Conservation (phyloP, 2,329 filamentous ascomycete species). For the Alternaria metachromatica region DNA sequence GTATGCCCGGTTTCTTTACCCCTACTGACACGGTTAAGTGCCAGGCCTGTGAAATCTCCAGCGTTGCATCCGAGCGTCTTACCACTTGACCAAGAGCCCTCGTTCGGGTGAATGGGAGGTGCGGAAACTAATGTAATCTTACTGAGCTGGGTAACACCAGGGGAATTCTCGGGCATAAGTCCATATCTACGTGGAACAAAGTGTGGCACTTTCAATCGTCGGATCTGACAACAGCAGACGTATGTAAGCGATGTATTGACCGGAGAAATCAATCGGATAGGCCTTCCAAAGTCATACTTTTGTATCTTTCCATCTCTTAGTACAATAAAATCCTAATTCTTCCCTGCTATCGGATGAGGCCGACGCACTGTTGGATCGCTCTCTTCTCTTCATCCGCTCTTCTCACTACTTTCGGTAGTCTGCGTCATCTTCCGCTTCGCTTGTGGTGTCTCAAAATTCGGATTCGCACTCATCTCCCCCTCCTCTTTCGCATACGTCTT, state of each 20-base stretch:
- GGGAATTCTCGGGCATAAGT: background rate
- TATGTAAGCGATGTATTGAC: background rate
- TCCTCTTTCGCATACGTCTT: slow-evolving; percentile 19
- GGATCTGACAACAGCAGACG: background rate
- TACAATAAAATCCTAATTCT: background rate
- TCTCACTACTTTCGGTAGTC: background rate
- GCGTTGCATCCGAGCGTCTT: background rate
- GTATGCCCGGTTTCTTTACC: background rate
- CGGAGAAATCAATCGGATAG: background rate
- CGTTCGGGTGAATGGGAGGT: background rate
- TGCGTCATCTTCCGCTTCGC: background rate
- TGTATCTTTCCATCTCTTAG: background rate
- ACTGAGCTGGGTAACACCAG: background rate
- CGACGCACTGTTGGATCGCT: background rate
- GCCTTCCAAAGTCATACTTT: background rate
- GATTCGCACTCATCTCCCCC: slow-evolving; percentile 24
- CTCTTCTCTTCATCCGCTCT: background rate
- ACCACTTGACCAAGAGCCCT: slow-evolving; percentile 6
- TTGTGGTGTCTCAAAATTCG: slow-evolving; percentile 20
- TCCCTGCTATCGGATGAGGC: background rate
- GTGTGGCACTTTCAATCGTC: background rate
- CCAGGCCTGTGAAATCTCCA: background rate
- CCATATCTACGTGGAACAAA: background rate
- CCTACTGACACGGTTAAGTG: background rate
- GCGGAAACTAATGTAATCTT: background rate